Evolutionary conservation across 768 basidiomycete species (phyloP).

Genomic region (Suillus americanus): DNA sequence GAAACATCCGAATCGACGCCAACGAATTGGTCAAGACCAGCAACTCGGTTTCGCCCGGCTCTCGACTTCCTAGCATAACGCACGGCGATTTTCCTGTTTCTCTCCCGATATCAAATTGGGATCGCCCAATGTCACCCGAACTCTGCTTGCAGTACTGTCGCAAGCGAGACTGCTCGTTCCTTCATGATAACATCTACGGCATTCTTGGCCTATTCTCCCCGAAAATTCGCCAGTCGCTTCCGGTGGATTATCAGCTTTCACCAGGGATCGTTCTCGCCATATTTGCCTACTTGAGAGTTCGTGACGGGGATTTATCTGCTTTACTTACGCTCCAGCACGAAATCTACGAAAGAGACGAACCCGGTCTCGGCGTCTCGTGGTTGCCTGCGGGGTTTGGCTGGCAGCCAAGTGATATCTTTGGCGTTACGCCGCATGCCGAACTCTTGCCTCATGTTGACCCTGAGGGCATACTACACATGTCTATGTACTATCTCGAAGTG

Average conservation of each 20-base stretch:
- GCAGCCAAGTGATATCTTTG: neutral
- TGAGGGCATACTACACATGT: neutral
- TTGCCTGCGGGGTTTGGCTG: neutral
- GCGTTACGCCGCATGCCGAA: neutral
- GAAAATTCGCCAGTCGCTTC: neutral
- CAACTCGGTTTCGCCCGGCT: neutral
- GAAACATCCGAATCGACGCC: neutral
- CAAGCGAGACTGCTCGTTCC: neutral
- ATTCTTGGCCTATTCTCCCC: neutral
- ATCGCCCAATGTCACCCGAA: constrained; percentile 1
- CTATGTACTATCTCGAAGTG: neutral
- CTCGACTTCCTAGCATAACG: neutral
- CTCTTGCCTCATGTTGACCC: neutral
- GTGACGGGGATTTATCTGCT: neutral
- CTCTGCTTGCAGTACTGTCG: constrained; percentile 1
- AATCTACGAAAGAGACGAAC: neutral
- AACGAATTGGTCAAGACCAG: neutral
- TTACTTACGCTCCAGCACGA: constrained; percentile 1
- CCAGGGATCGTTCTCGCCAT: neutral
- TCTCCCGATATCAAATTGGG: neutral
- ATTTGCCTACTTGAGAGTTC: neutral
- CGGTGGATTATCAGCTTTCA: neutral
- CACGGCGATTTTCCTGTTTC: neutral
- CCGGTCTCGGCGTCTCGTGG: neutral
- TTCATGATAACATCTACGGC: constrained; percentile 2